Evolutionary conservation across 2,329 filamentous ascomycete species (phyloP), one percentile per base, ranked within the genome.

Genomic region (Colletotrichum musae): DNA sequence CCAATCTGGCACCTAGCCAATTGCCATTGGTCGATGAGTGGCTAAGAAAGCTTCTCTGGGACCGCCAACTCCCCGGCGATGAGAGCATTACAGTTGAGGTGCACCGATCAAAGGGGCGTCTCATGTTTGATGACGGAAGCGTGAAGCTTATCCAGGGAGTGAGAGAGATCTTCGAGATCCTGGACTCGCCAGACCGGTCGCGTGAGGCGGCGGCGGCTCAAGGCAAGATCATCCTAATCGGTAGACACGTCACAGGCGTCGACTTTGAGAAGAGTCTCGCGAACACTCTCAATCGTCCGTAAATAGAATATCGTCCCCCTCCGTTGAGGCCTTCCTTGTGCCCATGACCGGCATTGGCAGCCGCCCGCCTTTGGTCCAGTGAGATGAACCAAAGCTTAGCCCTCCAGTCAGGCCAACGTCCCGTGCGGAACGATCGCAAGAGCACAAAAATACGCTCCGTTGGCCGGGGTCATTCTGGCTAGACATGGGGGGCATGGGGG

Each of bases 151-250:
- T 98, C 7, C 96, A 99, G 79, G 96, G 95, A 2, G 96, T 99
- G 1, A 85, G 95, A 61, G 95, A 98, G 74, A 88, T 98, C 16
- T 99, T 98, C 79, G 96, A 99, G 75, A 92, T 98, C 26, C 88
- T 94, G 26, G 94, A 97, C 73, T 83, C 82, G 7, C 80, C 82
- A 5, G 73, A 78, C 10, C 78, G 77, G 53, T 69, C 68, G 16
- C 72, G 73, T 10, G 73, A 75, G 10, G 76, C 77, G 2, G 75
- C 71, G 51, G 64, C 66, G 13, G 70, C 76, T 12, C 72, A 78
- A 45, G 87, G 90, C 24, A 92, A 92, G 77, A 81, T 92, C 57
- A 87, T 92, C 10, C 74, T 92, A 53, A 92, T 92, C 77, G 90
- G 90, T 52, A 84, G 88, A 68, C 81, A 86, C 51, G 75, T 92